phyloP scores from a whole-genome alignment of 1,284 basidiomycete genomes.

The Cutaneotrichosporon cavernicola region DNA sequence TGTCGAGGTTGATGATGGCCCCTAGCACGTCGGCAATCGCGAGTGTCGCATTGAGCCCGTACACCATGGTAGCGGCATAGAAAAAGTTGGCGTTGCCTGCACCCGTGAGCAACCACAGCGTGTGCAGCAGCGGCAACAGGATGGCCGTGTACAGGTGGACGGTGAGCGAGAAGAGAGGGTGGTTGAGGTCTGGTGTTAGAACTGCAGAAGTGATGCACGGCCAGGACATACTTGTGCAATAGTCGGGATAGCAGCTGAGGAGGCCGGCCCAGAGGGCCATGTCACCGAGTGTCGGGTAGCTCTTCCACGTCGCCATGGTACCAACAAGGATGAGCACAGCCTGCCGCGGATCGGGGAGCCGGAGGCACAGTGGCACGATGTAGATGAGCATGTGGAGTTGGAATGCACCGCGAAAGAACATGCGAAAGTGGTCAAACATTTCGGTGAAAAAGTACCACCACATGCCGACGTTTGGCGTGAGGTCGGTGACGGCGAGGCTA shows the following conservation, averaged over 20 bases:
- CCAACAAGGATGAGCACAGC: constrained; percentile 75
- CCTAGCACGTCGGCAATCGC: constrained; percentile 76
- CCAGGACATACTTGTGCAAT: background rate
- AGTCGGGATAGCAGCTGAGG: constrained; percentile 76
- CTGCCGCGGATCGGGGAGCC: constrained; percentile 85
- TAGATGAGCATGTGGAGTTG: constrained; percentile 87
- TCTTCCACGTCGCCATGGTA: constrained; percentile 79
- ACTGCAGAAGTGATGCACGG: background rate
- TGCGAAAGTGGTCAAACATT: constrained; percentile 97
- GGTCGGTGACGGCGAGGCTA: constrained; percentile 72
- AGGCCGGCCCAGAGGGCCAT: constrained; percentile 80
- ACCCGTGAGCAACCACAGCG: constrained; percentile 86
- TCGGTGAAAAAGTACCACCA: constrained; percentile 99
- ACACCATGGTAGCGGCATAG: constrained; percentile 92
- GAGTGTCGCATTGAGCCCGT: constrained; percentile 82
- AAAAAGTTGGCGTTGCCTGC: constrained; percentile 99
- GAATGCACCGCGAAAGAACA: constrained; percentile 95
- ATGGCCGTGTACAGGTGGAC: constrained; percentile 81
- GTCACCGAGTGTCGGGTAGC: constrained; percentile 88
- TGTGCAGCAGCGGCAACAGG: constrained; percentile 85
- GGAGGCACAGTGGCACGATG: constrained; percentile 77
- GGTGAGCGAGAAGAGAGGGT: constrained; percentile 81
- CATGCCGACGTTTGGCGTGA: constrained; percentile 89
- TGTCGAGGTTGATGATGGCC: constrained; percentile 52
- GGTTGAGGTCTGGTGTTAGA: constrained; percentile 67